Base-by-base conservation (phyloP, 768 basidiomycete genomes). In the Gymnopilus junonius region DNA sequence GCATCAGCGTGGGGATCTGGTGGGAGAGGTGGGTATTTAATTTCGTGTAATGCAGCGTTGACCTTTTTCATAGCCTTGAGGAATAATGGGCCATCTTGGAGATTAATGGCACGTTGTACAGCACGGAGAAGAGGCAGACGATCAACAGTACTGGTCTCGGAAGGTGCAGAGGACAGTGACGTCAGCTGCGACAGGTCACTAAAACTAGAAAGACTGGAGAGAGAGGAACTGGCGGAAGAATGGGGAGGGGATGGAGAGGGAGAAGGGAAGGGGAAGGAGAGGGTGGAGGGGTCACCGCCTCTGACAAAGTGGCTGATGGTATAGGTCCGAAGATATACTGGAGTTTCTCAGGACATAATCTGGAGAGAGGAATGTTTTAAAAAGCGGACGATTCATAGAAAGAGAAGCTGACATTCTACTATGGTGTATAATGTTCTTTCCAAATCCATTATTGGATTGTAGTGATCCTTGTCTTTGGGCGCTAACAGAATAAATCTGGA, bases 401-500 rank as follows among this genome's bases (percentile, higher is more conserved):
- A 35, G 15, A 25, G 34, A 50, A n/a, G 71, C 85, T 32, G 61
- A 91, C 91, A 83, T 75, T 91, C 85, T 62, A 93, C 76, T 48
- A 94, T 93, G 53, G 87, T 87, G 73, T 88, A 82, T 29, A 95
- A 75, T 11, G 88, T 83, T 63, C 83, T 81, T 77, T 92, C 90
- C 34, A 95, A 78, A 70, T 91, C 91, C 81, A 89, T 83, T 59
- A 95, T 89, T 14, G 93, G 93, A 71, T 92, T 90, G 75, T 94
- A 95, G 67, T 94, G 91, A 68, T 95, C 92, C 67, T 87, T 87
- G 79, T 95, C 93, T 69, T 88, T 92, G 31, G 93, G 93, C 45
- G 83, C 87, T 56, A 94, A 83, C 62, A 94, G 82, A 64, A 91
- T 83, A 77, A 87, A 94, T 73, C 92, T 93, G 60, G 12, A 25